A percentile compares a stretch with the other conserved stretches of the same genome.
These are phyloP conservation scores for Aureobasidium melanogenum DNA, from an alignment of 2,329 filamentous ascomycete species.

Conservation along the genomic window DNA sequence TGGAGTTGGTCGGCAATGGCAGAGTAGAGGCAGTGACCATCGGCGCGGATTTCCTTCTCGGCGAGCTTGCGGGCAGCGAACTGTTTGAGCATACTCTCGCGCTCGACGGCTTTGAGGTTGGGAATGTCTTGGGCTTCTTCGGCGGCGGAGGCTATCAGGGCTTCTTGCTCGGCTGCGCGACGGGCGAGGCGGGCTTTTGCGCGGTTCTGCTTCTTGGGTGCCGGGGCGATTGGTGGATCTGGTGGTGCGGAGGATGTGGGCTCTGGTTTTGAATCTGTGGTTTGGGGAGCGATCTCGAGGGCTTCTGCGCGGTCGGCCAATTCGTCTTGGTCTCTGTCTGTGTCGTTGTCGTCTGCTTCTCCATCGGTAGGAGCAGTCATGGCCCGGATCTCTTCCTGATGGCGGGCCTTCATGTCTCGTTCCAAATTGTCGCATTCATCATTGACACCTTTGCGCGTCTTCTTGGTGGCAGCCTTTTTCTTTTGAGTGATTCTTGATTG, in stretches of 20 bases:
- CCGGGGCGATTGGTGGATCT: conserved; percentile 3
- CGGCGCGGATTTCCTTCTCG: conserved; percentile 74
- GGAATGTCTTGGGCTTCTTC: conserved; percentile 67
- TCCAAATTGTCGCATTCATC: conserved; percentile 55
- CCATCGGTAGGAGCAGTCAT: conserved; percentile 18
- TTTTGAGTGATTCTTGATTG: conserved; percentile 82
- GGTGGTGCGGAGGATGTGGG: conserved; percentile 14
- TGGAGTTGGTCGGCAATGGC: conserved; percentile 72
- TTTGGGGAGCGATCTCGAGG: background rate
- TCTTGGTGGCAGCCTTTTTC: conserved; percentile 93
- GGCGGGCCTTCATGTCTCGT: conserved; percentile 45
- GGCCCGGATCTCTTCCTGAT: conserved; percentile 42
- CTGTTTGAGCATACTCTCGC: conserved; percentile 57
- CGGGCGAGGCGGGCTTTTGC: conserved; percentile 87
- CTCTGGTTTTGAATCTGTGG: conserved; percentile 3
- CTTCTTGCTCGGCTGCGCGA: conserved; percentile 75
- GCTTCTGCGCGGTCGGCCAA: background rate
- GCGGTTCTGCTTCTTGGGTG: conserved; percentile 68
- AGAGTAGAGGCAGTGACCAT: conserved; percentile 92
- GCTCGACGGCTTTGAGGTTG: conserved; percentile 63
- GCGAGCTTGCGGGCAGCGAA: conserved; percentile 56
- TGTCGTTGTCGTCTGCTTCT: background rate
- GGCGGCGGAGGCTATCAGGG: conserved; percentile 57
- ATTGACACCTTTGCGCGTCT: conserved; percentile 52
- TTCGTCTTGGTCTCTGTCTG: background rate